A percentile compares a stretch with the other conserved stretches of the same genome.
Conservation (phyloP, 1,284 basidiomycete genomes). For the Ganoderma multipileum region DNA sequence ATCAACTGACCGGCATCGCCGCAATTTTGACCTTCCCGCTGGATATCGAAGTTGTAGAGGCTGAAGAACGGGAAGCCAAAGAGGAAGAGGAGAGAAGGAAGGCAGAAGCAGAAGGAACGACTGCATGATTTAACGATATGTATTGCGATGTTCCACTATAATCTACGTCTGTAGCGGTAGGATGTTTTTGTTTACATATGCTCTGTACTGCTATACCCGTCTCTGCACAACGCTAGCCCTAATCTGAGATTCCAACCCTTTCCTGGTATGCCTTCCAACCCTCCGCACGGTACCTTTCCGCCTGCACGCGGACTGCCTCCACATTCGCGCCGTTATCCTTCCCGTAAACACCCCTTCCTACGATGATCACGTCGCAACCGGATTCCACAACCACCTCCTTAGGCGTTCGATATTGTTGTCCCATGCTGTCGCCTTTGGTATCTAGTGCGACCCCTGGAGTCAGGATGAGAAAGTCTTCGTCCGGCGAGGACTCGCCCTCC, state of each 20-base stretch:
- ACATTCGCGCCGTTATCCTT: constrained; percentile 67
- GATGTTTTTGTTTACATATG: constrained; percentile 11
- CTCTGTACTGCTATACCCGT: constrained; percentile 14
- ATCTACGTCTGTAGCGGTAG: constrained; percentile 28
- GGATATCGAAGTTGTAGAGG: constrained; percentile 93
- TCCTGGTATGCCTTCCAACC: constrained; percentile 94
- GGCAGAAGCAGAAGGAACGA: constrained; percentile 37
- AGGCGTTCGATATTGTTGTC: constrained; percentile 97
- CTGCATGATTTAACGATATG: constrained; percentile 14
- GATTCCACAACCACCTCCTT: constrained; percentile 82
- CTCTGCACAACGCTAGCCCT: neutral
- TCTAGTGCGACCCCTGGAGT: constrained; percentile 95
- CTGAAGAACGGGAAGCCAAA: constrained; percentile 75
- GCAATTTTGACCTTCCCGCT: constrained; percentile 97
- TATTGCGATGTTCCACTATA: constrained; percentile 2
- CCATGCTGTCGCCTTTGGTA: constrained; percentile 85
- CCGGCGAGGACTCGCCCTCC: constrained; percentile 38
- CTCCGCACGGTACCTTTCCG: constrained; percentile 83
- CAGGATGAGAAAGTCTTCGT: constrained; percentile 88
- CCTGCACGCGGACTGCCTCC: constrained; percentile 70
- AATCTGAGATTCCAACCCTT: constrained; percentile 21
- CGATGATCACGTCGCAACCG: constrained; percentile 98
- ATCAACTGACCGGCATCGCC: constrained; percentile 94
- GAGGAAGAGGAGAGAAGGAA: constrained; percentile 54
- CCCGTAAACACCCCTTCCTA: constrained; percentile 95